A percentile compares a stretch with the other conserved stretches of the same genome.
Evolutionary conservation across 2,329 filamentous ascomycete genomes (phyloP).

Genomic region (Nemania sp.): DNA sequence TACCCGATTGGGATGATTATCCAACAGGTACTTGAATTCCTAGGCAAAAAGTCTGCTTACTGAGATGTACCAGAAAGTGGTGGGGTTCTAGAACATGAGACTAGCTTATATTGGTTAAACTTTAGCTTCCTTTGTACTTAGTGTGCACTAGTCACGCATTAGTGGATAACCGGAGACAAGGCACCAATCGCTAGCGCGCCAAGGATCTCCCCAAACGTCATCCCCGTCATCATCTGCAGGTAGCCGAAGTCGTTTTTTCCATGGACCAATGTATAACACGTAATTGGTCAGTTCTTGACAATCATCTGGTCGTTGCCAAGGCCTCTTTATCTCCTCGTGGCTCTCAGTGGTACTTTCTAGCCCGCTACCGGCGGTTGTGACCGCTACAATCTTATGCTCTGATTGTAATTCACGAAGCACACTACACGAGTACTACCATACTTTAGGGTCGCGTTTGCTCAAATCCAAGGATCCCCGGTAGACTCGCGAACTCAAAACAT

Average conservation of each 20-base stretch:
- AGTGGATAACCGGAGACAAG: no score
- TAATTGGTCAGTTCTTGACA: constrained; percentile 34
- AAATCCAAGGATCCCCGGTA: neutral
- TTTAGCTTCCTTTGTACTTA: no score
- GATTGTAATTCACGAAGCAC: neutral
- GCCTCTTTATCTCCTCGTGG: constrained; percentile 20
- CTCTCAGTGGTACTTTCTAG: constrained; percentile 3
- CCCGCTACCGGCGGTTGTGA: constrained; percentile 20
- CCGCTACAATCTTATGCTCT: constrained; percentile 23
- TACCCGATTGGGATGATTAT: constrained; percentile 14
- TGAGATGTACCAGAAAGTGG: no score
- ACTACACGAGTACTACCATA: neutral
- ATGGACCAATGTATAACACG: constrained; percentile 20
- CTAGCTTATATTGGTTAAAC: no score
- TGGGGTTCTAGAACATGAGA: no score
- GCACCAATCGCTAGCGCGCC: no score
- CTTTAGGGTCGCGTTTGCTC: neutral
- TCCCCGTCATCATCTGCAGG: constrained; percentile 17
- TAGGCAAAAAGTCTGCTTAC: neutral
- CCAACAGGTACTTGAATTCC: neutral
- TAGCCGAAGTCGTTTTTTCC: constrained; percentile 13
- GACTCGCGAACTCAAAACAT: constrained; percentile 2
- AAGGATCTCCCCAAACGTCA: constrained; percentile 8
- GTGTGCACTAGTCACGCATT: no score
- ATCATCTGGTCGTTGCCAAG: constrained; percentile 31